Conservation (phyloP, 2,329 filamentous ascomycete genomes). For the Fusarium ramigenum region DNA sequence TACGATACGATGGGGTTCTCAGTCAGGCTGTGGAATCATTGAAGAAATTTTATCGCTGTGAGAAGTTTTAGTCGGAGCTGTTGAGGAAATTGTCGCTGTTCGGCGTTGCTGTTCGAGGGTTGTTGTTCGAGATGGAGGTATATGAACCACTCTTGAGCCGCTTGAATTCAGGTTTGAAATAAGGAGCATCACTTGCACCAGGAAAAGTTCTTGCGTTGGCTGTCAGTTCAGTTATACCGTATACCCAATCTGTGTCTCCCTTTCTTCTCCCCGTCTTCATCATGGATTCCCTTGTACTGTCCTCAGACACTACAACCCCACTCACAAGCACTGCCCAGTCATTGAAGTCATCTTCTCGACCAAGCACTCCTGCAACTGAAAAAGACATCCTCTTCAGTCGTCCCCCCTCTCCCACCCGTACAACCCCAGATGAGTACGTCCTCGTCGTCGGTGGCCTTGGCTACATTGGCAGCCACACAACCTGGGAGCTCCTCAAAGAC, state of each 20-base stretch:
- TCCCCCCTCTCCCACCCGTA: neutral
- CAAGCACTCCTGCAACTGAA: neutral
- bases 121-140: neutral
- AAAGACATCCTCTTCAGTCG: neutral
- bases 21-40: too few species aligned
- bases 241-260: neutral
- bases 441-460: constrained; percentile 6
- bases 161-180: neutral
- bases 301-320: neutral
- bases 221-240: neutral
- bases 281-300: neutral
- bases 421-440: neutral
- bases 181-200: neutral
- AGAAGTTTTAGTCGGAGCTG: neutral
- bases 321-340: neutral
- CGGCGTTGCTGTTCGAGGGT: neutral
- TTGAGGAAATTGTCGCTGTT: neutral
- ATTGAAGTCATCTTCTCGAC: neutral
- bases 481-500: neutral
- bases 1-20: neutral
- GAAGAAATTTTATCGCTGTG: neutral
- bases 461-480: constrained; percentile 8
- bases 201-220: fast-evolving
- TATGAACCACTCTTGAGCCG: neutral
- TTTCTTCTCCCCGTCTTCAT: neutral